Base-by-base conservation (phyloP, 805 yeast species). In the Jamesozyma hellenica region DNA sequence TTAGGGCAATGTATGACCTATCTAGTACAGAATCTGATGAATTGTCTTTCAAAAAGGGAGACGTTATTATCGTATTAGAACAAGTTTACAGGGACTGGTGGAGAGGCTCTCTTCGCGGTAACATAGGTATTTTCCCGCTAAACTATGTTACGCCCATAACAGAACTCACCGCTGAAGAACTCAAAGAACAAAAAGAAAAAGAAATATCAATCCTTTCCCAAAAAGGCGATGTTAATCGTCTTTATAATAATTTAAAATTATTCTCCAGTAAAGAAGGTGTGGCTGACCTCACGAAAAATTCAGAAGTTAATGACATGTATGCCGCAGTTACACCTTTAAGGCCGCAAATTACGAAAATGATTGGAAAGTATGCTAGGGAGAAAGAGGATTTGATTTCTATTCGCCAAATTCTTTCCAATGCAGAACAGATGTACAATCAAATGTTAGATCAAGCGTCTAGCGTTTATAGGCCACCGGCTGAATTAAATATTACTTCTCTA, bases 31-130 rank as follows among this genome's bases (percentile, higher is more conserved):
- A 87, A 52, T 80, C 80, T 2, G 96, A 88, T 45, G 96, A 92
- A 48, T 69, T 90, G 33, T 78, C 94, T 1, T 90, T 92, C 63
- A 68, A 77, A 36, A 79, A 79, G 52, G 96, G 95, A 31, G 97
- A 90, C 55, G 68, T 85, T 12, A 88, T 90, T 36, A 79, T 81
- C 1, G 95, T 92, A 1, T 68, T 88, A 28, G 97, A 88, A 51
- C 71, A 81, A 13, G 94, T 83, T 5, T 88, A 87, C 58, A 71
- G 84, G 45, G 97, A 90, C 55, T 90, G 98, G 98, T 84, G 96
- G 81, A 72, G 85, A 48, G 98, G 98, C 13, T 75, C 90, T 5
- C 63, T 90, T 38, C 70, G 74, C 40, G 96, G 96, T 1, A 72
- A 71, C 40, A 69, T 77, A 37, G 98, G 98, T 15, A 80, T 92